phyloP scores from a whole-genome alignment of 148 eudicot species.

The Polygonum maritimum region DNA sequence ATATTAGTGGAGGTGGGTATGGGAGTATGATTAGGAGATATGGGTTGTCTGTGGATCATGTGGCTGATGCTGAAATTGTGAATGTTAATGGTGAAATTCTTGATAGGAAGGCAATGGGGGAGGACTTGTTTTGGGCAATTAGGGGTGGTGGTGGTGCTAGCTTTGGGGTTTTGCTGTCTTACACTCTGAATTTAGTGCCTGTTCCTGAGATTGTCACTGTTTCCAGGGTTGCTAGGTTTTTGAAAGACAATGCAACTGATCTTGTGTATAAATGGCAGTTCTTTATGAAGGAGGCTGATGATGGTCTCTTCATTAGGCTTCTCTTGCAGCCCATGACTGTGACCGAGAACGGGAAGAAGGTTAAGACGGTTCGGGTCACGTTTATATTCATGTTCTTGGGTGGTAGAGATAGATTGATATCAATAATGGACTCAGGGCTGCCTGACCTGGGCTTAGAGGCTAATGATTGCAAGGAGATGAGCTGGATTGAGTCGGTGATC shows the following conservation, averaged over 20 bases:
- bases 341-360: not conserved
- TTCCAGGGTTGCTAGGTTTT: slow-evolving; percentile 24
- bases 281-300: slow-evolving; percentile 22
- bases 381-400: slow-evolving; percentile 30
- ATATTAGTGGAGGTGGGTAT: slow-evolving; percentile 52
- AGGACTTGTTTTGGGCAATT: slow-evolving; percentile 40
- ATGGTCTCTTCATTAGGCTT: slow-evolving; percentile 26
- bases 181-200: slow-evolving; percentile 25
- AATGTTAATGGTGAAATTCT: slow-evolving; percentile 32
- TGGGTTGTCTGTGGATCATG: slow-evolving; percentile 32
- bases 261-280: slow-evolving; percentile 39
- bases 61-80: slow-evolving; percentile 37
- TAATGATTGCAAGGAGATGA: slow-evolving; percentile 39
- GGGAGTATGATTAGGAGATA: slow-evolving; percentile 37
- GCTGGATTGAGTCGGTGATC: slow-evolving; percentile 30
- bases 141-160: slow-evolving; percentile 52
- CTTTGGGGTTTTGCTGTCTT: slow-evolving; percentile 36
- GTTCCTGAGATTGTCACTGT: slow-evolving; percentile 44
- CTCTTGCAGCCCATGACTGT: slow-evolving; percentile 13
- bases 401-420: slow-evolving; percentile 16
- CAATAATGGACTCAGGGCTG: slow-evolving; percentile 23
- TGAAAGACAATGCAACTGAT: slow-evolving; percentile 21
- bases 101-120: slow-evolving; percentile 37
- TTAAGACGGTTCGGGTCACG: slow-evolving; percentile 10
- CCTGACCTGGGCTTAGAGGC: slow-evolving; percentile 36